Percentiles rank a stretch among this genome's conserved stretches.
Conservation (phyloP, 805 yeast genomes). For the Cyberlindnera meyerae region DNA sequence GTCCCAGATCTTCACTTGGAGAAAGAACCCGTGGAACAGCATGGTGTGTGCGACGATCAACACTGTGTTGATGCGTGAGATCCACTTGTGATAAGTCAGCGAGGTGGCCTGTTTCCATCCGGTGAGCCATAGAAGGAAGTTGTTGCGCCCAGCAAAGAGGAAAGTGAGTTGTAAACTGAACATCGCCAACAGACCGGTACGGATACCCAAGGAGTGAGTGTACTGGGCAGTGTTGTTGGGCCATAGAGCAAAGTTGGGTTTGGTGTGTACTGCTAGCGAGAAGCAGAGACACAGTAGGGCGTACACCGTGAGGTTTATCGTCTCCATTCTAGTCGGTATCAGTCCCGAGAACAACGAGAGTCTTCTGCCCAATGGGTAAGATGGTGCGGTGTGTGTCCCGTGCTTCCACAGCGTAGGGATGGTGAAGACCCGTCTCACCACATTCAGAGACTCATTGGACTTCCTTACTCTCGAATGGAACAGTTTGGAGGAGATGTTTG, state of each 20-base stretch:
- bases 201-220: slow-evolving; percentile 1
- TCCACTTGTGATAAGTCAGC: slow-evolving; percentile 62
- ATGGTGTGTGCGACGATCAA: slow-evolving; percentile 20
- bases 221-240: not conserved
- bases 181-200: slow-evolving; percentile 24
- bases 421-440: not conserved
- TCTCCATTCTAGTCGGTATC: not conserved
- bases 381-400: not conserved
- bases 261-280: not conserved
- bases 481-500: too few relatives aligned
- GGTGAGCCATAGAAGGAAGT: slow-evolving; percentile 52
- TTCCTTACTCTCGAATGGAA: too few relatives aligned
- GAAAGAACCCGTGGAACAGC: slow-evolving; percentile 3
- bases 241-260: not conserved
- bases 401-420: not conserved
- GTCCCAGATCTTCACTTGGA: not conserved
- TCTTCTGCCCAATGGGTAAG: not conserved
- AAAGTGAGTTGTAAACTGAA: slow-evolving; percentile 47
- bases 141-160: slow-evolving; percentile 68
- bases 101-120: slow-evolving; percentile 62
- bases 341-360: not conserved
- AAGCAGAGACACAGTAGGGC: not conserved
- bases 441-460: too few relatives aligned
- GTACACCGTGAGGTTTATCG: not conserved
- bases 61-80: slow-evolving; percentile 36